phyloP scores from a whole-genome alignment of 2,329 filamentous ascomycete genomes.

The Sclerotinia trifoliorum region DNA sequence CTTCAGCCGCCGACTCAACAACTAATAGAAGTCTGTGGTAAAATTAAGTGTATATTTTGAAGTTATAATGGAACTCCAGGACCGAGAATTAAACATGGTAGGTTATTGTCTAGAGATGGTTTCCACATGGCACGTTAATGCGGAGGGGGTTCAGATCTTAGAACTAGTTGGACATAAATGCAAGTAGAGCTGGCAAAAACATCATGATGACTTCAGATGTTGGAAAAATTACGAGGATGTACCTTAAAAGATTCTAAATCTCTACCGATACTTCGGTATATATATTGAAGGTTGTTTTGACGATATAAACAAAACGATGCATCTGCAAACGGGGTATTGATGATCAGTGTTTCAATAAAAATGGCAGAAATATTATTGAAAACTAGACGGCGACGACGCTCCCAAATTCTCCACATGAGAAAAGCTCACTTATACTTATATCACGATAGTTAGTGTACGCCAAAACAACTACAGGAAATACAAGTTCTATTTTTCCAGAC shows the following conservation, averaged over 20 bases:
- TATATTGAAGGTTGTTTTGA: no score
- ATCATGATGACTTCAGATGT: not conserved
- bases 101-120: not conserved
- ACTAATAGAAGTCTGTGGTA: no score
- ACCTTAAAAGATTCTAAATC: not conserved
- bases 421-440: not conserved
- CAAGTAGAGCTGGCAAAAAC: not conserved
- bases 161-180: no score
- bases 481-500: not conserved
- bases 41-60: not conserved
- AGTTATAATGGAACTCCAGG: not conserved
- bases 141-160: no score
- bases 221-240: not conserved
- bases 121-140: accelerated
- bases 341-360: not conserved
- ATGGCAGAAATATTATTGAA: not conserved
- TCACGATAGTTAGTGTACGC: not conserved
- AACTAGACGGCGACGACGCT: not conserved
- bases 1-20: not conserved
- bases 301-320: not conserved
- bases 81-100: not conserved
- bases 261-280: no score
- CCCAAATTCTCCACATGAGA: not conserved
- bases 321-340: not conserved
- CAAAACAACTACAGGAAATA: not conserved